phyloP scores from a whole-genome alignment of 164 flowering plant species.

The Protea cynaroides region DNA sequence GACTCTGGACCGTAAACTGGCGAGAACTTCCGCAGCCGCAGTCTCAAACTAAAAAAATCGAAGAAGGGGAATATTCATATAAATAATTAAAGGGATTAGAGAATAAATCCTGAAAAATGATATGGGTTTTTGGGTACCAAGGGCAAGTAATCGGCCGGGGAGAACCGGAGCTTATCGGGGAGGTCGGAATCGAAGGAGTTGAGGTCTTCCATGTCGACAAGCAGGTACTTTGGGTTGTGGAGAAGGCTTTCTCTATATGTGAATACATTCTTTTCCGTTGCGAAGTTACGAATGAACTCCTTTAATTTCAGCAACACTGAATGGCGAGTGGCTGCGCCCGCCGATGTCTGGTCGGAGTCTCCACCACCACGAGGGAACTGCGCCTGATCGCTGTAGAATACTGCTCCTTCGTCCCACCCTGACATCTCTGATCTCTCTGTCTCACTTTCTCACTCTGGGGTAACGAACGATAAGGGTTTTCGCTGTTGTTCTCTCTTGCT shows the following conservation, averaged over 20 bases:
- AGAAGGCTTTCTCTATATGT: slow-evolving; percentile 87
- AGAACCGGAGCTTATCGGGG: slow-evolving; percentile 61
- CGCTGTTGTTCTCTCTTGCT: too few relatives aligned
- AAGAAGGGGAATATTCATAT: neutral
- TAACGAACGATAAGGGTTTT: neutral
- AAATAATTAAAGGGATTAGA: too few relatives aligned
- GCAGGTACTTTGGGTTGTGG: slow-evolving; percentile 55
- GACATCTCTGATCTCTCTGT: slow-evolving; percentile 51
- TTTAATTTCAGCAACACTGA: slow-evolving; percentile 62
- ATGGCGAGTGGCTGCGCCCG: slow-evolving; percentile 49
- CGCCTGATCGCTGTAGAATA: slow-evolving; percentile 95
- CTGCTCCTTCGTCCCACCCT: slow-evolving; percentile 97
- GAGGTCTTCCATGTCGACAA: slow-evolving; percentile 73
- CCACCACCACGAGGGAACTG: slow-evolving; percentile 73
- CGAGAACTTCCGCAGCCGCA: slow-evolving; percentile 81
- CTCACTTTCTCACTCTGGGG: slow-evolving; percentile 8
- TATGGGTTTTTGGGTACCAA: slow-evolving; percentile 32
- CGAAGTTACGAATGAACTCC: slow-evolving; percentile 78
- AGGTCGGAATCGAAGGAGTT: slow-evolving; percentile 69
- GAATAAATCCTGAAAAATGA: neutral
- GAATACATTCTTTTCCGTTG: slow-evolving; percentile 52
- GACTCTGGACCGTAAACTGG: slow-evolving; percentile 62
- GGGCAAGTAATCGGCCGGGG: slow-evolving; percentile 88
- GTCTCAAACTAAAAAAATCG: slow-evolving; percentile 61
- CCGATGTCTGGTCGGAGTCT: slow-evolving; percentile 30